Evolutionary conservation across 2,329 filamentous ascomycete genomes (phyloP), one percentile per base, ranked within the genome.

Genomic region (Calcarisporium arbuscula): DNA sequence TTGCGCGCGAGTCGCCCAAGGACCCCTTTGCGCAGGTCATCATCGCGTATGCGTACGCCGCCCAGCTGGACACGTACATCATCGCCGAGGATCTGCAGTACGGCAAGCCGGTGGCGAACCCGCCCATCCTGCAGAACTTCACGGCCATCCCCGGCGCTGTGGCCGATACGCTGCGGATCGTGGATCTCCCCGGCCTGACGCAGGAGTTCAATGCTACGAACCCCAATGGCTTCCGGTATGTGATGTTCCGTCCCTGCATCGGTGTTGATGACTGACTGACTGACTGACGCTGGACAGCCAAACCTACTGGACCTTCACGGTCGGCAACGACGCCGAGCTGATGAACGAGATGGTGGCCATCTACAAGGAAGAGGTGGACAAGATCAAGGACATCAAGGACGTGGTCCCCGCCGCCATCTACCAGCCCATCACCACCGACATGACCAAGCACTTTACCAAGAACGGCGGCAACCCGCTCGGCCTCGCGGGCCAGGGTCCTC

Each of bases 341-440:
- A 49, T 50, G 47, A n/a, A 36, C 10, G 43, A 49, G 8, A 40
- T 50, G 14, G 42, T 48, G 6, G 29, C 37, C 12, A 47, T 49
- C 30, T 45, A 46, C 29, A 42, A 44, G 26, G 38, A 42, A 4
- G 48, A 49, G 11, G 40, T 56, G 9, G 36, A 42, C 3, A 23
- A 39, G 0, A 39, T 52, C 6, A 40, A 42, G 4, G 39, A 47
- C 11, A 35, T 51, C 8, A 28, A 44, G 2, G 53, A 48, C 4
- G 42, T 51, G 0, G 20, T 50, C 4, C 57, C 60, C 4, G 46
- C 39, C 34, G 52, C 46, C 27, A 46, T 48, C 32, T 50, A 62
- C 30, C 65, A 72, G 40, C 62, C 60, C 10, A 58, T 70, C 31
- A 61, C 64, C 1, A 52, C 52, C 6, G 52, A 54, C 23, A 48